These are phyloP conservation scores for Pseudozyma sp. DNA, from an alignment of 1,284 basidiomycete species.

Conservation along the genomic window DNA sequence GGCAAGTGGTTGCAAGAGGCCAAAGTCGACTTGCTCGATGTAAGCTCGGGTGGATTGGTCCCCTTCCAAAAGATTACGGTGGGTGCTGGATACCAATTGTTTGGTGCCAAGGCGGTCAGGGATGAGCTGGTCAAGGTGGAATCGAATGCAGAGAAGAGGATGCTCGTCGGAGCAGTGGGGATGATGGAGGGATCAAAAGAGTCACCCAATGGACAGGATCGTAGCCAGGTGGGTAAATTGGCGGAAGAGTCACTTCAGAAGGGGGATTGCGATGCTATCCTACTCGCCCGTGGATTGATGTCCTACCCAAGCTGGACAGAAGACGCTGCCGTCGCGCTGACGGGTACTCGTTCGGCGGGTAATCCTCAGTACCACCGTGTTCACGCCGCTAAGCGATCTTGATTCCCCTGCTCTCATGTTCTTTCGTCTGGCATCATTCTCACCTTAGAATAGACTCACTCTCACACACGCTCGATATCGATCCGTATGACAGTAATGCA, in stretches of 20 bases:
- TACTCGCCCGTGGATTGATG: slow-evolving; percentile 59
- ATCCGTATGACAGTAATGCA: slow-evolving; percentile 1
- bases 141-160: slow-evolving; percentile 22
- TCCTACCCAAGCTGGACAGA: slow-evolving; percentile 59
- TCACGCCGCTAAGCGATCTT: slow-evolving; percentile 35
- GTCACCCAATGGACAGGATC: slow-evolving; percentile 32
- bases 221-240: slow-evolving; percentile 48
- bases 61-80: slow-evolving; percentile 51
- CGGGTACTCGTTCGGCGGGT: slow-evolving; percentile 39
- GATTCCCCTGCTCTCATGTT: neutral
- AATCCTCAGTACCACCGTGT: slow-evolving; percentile 60
- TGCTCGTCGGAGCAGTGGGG: slow-evolving; percentile 62
- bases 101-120: slow-evolving; percentile 49
- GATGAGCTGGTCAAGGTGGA: slow-evolving; percentile 30
- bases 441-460: neutral
- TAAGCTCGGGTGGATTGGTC: slow-evolving; percentile 60
- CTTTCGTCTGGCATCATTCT: neutral
- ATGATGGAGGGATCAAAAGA: slow-evolving; percentile 55
- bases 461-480: neutral
- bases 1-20: slow-evolving; percentile 52
- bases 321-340: slow-evolving; percentile 47
- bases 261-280: slow-evolving; percentile 50
- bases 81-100: slow-evolving; percentile 62
- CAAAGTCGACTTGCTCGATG: slow-evolving; percentile 64
- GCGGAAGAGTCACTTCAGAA: slow-evolving; percentile 57